Conservation (phyloP, 257 asterid genomes). For the Rehmannia glutinosa region DNA sequence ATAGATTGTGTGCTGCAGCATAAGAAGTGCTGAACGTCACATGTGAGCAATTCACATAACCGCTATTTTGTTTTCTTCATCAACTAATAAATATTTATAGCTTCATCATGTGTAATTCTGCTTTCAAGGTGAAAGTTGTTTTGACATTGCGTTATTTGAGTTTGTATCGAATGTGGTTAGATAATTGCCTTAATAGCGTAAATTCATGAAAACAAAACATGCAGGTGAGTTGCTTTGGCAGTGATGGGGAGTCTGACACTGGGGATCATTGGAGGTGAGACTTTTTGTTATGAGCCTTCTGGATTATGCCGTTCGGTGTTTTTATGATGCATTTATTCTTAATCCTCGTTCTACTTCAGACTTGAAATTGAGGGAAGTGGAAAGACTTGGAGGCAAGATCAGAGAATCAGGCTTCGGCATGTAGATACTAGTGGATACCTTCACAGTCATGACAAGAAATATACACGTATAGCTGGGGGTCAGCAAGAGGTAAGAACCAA, state of each 20-base stretch:
- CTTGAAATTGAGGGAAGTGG: conserved; percentile 95
- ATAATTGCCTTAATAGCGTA: conserved; percentile 7
- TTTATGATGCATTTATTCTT: neutral
- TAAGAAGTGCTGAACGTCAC: neutral
- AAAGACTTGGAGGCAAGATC: conserved; percentile 98
- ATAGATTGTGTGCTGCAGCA: neutral
- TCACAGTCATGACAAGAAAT: conserved; percentile 97
- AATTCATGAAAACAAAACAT: conserved; percentile 4
- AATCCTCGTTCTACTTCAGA: conserved; percentile 30
- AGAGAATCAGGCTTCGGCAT: conserved; percentile 82
- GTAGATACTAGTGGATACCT: conserved; percentile 88
- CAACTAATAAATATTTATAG: neutral
- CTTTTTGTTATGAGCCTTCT: neutral
- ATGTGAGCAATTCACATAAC: neutral
- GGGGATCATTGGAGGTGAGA: conserved; percentile 92
- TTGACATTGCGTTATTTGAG: neutral
- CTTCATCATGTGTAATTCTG: neutral
- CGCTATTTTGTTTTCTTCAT: neutral
- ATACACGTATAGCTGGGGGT: conserved; percentile 97
- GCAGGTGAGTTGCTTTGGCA: conserved; percentile 96
- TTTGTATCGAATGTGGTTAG: neutral
- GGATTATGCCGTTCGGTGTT: neutral
- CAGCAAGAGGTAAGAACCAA: conserved; percentile 84
- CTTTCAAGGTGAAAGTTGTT: neutral
- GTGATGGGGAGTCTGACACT: conserved; percentile 81